Evolutionary conservation across 805 yeast species (phyloP), one percentile per base, ranked within the genome.

Genomic region (Yarrowia osloensis): DNA sequence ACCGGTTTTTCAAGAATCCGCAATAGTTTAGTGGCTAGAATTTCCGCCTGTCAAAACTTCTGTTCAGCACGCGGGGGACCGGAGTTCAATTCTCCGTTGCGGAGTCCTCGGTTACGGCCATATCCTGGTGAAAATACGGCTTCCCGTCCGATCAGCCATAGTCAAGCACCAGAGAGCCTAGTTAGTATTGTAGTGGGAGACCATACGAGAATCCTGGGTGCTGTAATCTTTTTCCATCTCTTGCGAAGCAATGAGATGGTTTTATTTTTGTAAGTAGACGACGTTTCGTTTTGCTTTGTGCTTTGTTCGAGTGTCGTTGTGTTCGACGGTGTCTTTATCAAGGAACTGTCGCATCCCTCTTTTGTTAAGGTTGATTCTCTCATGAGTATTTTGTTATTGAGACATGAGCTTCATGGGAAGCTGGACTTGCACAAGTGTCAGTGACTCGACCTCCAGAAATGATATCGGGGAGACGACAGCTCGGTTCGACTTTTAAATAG

Each of bases 11-110:
- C 19, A 15, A 35, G 17, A 31, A 35, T 59, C 65, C 65, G 65
- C 50, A 74, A 75, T 75, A 75, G 78, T 75, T 75, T 75, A 76
- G 77, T 76, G 78, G 78, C 77, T 74, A 75, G 78, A 75, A 75
- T 75, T 72, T 72, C 77, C 78, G 78, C 77, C 77, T 75, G 78
- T 75, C 77, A 75, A 69, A 39, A 39, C 42, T 6, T 35, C 19
- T 35, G 39, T 35, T 35, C 54, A 47, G 54, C 54, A 47, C 54
- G 54, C 54, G 54, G 54, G 54, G 54, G 54, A 47, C 54, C 54
- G 54, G 54, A 47, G 54, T 47, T 47, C 54, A 47, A 47, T 47
- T 47, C 54, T 47, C 54, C 54, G 54, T 47, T 47, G 54, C 54
- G 54, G 54, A 47, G 54, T 4, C 2, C 19, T 22, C n/a, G 47